Evolutionary conservation across 2,329 filamentous ascomycete species (phyloP).

Genomic region (Pseudogymnoascus destructans): DNA sequence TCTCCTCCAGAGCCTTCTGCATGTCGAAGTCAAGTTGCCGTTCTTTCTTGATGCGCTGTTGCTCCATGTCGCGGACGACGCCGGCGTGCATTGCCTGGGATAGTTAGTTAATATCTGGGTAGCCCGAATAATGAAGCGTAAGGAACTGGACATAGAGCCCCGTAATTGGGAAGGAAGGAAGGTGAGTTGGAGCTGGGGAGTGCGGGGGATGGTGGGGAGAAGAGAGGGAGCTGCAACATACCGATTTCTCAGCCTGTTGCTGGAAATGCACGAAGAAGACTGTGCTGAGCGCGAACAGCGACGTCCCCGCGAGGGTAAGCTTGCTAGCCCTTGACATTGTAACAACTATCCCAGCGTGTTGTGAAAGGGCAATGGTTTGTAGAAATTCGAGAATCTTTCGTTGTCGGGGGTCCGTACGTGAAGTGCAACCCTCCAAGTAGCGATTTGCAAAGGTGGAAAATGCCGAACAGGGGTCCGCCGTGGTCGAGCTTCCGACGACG

Average conservation of each 20-base stretch:
- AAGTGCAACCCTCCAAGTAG: constrained; percentile 8
- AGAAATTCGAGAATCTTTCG: background rate
- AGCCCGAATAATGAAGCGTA: background rate
- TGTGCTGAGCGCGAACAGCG: constrained; percentile 61
- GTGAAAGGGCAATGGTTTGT: background rate
- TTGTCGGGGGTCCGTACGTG: background rate
- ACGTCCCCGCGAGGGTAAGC: constrained; percentile 66
- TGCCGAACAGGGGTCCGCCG: constrained; percentile 19
- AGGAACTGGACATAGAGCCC: constrained; percentile 14
- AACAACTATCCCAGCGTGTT: background rate
- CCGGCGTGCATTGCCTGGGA: constrained; percentile 92
- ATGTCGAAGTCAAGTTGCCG: constrained; percentile 90
- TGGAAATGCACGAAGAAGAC: constrained; percentile 81
- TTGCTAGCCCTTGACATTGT: constrained; percentile 85
- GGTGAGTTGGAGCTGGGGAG: background rate
- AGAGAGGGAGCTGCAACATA: constrained; percentile 32
- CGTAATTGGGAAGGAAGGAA: background rate
- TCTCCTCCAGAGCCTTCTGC: constrained; percentile 70
- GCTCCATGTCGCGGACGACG: constrained; percentile 87
- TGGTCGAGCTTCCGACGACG: constrained; percentile 16
- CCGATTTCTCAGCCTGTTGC: constrained; percentile 71
- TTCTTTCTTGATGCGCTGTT: constrained; percentile 79
- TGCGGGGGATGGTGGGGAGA: background rate
- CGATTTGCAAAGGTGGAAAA: constrained; percentile 14
- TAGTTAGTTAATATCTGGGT: background rate